Percentiles rank a stretch among this genome's conserved stretches.
These are phyloP conservation scores for Zizania palustris DNA, from an alignment of 202 grass and related monocot species.

Conservation along the genomic window DNA sequence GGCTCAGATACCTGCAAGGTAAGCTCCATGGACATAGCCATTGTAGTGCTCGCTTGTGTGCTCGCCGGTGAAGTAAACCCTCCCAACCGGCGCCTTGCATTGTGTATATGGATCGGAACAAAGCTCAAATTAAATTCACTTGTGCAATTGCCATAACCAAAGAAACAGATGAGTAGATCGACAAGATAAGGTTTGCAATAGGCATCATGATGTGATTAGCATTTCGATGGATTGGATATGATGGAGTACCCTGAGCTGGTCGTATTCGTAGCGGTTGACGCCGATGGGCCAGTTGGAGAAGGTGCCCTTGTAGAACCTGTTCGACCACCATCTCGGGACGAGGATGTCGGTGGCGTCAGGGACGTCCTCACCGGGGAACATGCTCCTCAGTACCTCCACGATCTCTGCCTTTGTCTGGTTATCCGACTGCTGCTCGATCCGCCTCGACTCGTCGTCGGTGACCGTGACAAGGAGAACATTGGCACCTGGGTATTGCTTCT, in stretches of 20 bases:
- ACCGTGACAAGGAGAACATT: constrained; percentile 69
- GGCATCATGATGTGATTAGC: no score
- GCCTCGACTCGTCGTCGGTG: constrained; percentile 67
- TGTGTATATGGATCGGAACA: no score
- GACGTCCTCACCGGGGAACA: constrained; percentile 54
- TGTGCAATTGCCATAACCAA: no score
- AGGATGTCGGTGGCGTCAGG: constrained; percentile 66
- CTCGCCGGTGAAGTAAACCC: constrained; percentile 76
- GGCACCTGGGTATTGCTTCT: constrained; percentile 61
- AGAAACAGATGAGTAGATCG: no score
- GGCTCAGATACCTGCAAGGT: constrained; percentile 47
- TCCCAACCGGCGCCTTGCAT: constrained; percentile 62
- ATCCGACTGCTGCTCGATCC: constrained; percentile 69
- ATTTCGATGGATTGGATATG: no score
- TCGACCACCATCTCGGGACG: constrained; percentile 67
- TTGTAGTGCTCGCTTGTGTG: constrained; percentile 74
- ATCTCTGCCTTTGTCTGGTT: constrained; percentile 55
- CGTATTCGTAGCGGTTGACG: constrained; percentile 63
- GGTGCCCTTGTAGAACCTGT: constrained; percentile 65
- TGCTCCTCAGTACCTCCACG: constrained; percentile 60
- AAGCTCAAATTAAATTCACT: no score
- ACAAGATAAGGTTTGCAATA: no score
- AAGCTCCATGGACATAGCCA: constrained; percentile 64
- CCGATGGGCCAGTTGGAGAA: constrained; percentile 87
- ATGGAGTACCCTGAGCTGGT: constrained; percentile 60